These are phyloP conservation scores for Calocybe gambosa DNA, from an alignment of 1,284 basidiomycete genomes.

Conservation along the genomic window DNA sequence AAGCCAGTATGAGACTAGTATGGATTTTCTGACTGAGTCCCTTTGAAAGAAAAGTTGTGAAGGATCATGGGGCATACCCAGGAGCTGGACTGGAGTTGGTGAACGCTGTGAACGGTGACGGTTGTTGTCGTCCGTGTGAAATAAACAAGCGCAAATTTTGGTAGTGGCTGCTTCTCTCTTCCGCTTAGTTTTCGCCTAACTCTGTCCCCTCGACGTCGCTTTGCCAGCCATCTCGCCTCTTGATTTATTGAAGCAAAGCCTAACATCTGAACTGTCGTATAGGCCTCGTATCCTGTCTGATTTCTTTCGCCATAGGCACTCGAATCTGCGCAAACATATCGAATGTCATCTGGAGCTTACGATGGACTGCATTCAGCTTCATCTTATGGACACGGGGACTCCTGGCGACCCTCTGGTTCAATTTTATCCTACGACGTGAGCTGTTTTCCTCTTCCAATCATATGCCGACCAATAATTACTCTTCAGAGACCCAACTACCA, in stretches of 20 bases:
- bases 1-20: constrained; percentile 71
- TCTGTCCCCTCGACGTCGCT: constrained; percentile 4
- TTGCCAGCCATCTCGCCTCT: not conserved
- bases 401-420: constrained; percentile 26
- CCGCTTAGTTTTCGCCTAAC: constrained; percentile 7
- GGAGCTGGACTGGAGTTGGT: constrained; percentile 11
- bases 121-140: constrained; percentile 13
- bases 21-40: constrained; percentile 40
- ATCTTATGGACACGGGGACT: constrained; percentile 23
- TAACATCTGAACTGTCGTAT: not conserved
- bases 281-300: not conserved
- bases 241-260: not conserved
- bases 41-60: constrained; percentile 49
- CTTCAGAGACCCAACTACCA: constrained; percentile 26
- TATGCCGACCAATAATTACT: not conserved
- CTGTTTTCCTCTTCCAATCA: constrained; percentile 10
- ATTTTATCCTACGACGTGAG: constrained; percentile 32
- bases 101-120: not conserved
- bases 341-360: constrained; percentile 36
- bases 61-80: constrained; percentile 31
- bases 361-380: constrained; percentile 26
- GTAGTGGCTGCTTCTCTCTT: constrained; percentile 17
- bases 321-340: constrained; percentile 13
- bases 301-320: constrained; percentile 6
- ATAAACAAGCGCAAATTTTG: constrained; percentile 19